Conservation (phyloP, 768 basidiomycete genomes). For the Serendipita sp. region DNA sequence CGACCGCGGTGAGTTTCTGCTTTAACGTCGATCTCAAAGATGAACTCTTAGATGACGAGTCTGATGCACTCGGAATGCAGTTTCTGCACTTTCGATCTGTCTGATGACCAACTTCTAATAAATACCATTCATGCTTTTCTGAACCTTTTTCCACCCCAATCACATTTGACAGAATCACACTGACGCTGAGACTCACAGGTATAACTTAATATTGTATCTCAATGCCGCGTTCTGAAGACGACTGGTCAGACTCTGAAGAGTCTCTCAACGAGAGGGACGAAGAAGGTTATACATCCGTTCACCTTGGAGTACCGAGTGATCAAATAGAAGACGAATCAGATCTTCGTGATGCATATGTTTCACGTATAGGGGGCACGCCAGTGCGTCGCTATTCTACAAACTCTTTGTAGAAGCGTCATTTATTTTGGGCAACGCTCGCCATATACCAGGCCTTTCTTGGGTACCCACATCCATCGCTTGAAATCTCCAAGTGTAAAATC, state of each 20-base stretch:
- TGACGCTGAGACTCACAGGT: conserved; percentile 10
- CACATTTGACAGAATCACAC: conserved; percentile 10
- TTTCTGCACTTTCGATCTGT: conserved; percentile 33
- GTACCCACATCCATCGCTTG: conserved; percentile 40
- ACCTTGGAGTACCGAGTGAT: conserved; percentile 73
- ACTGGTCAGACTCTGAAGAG: conserved; percentile 67
- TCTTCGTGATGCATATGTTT: conserved; percentile 61
- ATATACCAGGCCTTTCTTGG: conserved; percentile 54
- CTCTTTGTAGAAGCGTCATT: conserved; percentile 21
- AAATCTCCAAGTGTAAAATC: conserved; percentile 52
- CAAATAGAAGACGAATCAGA: conserved; percentile 39
- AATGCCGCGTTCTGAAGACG: conserved; percentile 33
- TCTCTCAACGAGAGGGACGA: conserved; percentile 28
- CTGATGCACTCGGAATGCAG: conserved; percentile 41
- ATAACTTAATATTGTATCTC: conserved; percentile 19
- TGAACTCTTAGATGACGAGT: conserved; percentile 65
- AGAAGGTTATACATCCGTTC: conserved; percentile 45
- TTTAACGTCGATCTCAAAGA: conserved; percentile 18
- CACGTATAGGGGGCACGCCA: conserved; percentile 80
- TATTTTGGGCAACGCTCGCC: conserved; percentile 28
- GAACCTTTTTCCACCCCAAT: conserved; percentile 31
- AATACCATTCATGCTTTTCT: conserved; percentile 89
- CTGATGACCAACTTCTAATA: conserved; percentile 46
- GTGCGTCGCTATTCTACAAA: conserved; percentile 44
- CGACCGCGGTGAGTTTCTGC: background rate